Evolutionary conservation across 2,329 filamentous ascomycete genomes (phyloP).

Genomic region (Ceratocystis harringtonii): DNA sequence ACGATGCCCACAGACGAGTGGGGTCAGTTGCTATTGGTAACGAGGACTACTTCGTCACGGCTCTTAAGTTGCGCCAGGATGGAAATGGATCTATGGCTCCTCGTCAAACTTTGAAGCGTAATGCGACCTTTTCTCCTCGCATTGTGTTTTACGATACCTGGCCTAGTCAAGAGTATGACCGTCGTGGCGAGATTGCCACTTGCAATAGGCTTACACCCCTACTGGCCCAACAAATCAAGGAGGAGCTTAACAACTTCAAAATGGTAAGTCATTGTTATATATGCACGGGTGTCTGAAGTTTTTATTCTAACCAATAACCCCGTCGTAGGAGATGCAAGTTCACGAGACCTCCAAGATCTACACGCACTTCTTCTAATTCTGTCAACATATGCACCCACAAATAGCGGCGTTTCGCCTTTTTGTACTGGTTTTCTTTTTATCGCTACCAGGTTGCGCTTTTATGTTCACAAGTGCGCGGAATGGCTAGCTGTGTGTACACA

Average conservation of each 20-base stretch:
- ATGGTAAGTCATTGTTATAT: conserved; percentile 52
- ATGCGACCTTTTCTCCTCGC: conserved; percentile 70
- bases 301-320: background rate
- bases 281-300: background rate
- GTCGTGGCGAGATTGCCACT: conserved; percentile 87
- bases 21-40: conserved; percentile 60
- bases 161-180: conserved; percentile 90
- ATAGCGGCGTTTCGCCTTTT: conserved; percentile 1
- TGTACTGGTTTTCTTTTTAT: background rate
- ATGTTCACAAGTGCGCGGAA: no score
- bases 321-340: conserved; percentile 87
- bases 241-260: conserved; percentile 98
- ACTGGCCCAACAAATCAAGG: conserved; percentile 97
- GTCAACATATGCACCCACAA: conserved; percentile 21
- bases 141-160: conserved; percentile 95
- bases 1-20: conserved; percentile 55
- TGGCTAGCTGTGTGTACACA: background rate
- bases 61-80: conserved; percentile 56
- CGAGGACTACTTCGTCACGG: conserved; percentile 81
- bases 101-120: conserved; percentile 46
- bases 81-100: conserved; percentile 73
- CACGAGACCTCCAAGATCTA: conserved; percentile 98
- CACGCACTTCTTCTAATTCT: conserved; percentile 94
- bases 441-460: background rate
- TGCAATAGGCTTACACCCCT: conserved; percentile 96